Evolutionary conservation across 2,329 filamentous ascomycete species (phyloP), one percentile per base, ranked within the genome.

Genomic region (Aspergillus jensenii): DNA sequence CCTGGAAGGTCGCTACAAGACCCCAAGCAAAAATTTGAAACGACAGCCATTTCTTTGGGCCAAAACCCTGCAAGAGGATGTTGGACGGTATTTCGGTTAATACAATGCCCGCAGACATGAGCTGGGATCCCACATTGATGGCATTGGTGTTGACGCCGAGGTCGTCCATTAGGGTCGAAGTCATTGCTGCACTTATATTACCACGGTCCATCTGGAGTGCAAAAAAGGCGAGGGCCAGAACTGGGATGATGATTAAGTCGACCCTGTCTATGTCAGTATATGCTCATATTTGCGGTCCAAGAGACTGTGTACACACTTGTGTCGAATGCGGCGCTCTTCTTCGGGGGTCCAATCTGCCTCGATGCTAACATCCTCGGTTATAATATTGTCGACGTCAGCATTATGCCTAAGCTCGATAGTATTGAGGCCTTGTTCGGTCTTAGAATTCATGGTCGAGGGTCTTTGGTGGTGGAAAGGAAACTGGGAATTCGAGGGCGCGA

Each of bases 141-240:
- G 77, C 81, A 21, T 76, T 74, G 59, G 82, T 79, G 35, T 71
- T 68, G 6, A 82, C 71, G 0, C 63, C 58, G 31, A 82, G 78
- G 37, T 77, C 72, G 3, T 68, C 66, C 1, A 78, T 77, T 46
- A 83, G 80, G 0, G 78, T 78, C 4, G 74, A 79, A 0, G 81
- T 83, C 0, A 83, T 67, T 7, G 80, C 80, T 59, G 79, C 82
- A 15, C 78, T 79, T 7, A 83, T 71, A 56, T 83, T 83, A 73
- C 81, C 82, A 25, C 81, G 78, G 59, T 84, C 81, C 0, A 83
- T 67, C 63, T 83, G 81, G 59, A 83, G 81, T 43, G 79, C 78
- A 1, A 82, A 71, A 2, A 84, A 70, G 1, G 80, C 81, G 1
- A 83, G 70, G 40, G 80, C 76, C 1, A 84, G 74, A 0, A 83